Percentiles rank a stretch among this genome's conserved stretches.
Conservation (phyloP, 805 yeast species). For the Wickerhamiella brachini region DNA sequence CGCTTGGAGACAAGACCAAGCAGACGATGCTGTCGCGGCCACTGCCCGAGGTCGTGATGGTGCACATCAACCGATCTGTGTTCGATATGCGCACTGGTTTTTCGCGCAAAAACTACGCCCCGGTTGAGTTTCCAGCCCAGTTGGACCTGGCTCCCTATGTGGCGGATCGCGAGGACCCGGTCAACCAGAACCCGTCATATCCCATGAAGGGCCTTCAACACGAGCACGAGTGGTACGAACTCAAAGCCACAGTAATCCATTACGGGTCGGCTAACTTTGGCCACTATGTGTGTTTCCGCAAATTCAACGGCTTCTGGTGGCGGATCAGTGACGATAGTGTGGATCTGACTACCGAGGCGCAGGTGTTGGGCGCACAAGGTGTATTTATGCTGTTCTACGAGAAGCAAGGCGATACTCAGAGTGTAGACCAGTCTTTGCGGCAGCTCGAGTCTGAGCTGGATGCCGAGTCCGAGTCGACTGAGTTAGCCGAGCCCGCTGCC, state of each 20-base stretch:
- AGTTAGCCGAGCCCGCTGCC: background rate
- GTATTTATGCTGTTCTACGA: constrained; percentile 91
- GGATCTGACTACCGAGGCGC: constrained; percentile 62
- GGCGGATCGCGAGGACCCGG: constrained; percentile 46
- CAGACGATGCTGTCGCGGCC: constrained; percentile 73
- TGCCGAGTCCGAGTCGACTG: background rate
- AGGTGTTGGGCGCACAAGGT: constrained; percentile 71
- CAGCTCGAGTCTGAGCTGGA: background rate
- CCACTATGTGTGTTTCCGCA: constrained; percentile 85
- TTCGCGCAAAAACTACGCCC: constrained; percentile 72
- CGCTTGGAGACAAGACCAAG: constrained; percentile 68
- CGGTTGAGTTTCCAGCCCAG: constrained; percentile 59
- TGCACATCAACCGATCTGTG: constrained; percentile 87
- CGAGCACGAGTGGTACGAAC: constrained; percentile 32
- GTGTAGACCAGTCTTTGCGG: background rate
- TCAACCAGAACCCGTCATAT: constrained; percentile 66
- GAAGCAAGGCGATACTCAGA: constrained; percentile 3
- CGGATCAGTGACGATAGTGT: constrained; percentile 85
- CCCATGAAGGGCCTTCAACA: constrained; percentile 38
- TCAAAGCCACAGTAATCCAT: constrained; percentile 81
- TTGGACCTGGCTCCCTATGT: constrained; percentile 58
- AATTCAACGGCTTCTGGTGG: constrained; percentile 83
- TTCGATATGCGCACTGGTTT: constrained; percentile 77
- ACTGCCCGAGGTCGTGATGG: constrained; percentile 46
- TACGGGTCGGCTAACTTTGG: constrained; percentile 96